Percentiles rank a stretch among this genome's conserved stretches.
phyloP scores from a whole-genome alignment of 1,139 yeast genomes.

The Wickerhamiella infanticola region DNA sequence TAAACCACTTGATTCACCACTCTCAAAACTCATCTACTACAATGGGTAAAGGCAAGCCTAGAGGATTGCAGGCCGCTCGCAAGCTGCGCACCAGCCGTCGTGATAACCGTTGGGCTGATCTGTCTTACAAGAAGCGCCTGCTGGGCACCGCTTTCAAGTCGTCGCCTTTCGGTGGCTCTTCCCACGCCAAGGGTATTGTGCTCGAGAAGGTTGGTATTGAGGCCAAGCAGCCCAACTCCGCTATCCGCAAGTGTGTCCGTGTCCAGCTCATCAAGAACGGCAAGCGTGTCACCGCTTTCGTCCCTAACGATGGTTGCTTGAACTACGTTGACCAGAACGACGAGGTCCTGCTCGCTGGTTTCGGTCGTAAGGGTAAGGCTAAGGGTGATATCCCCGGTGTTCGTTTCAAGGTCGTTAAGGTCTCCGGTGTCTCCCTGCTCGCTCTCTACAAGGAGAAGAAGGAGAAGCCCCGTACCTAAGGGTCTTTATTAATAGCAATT shows the following conservation, averaged over 20 bases:
- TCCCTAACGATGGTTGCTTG: slow-evolving; percentile 99
- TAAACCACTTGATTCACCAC: slow-evolving; percentile 2
- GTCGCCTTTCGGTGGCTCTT: slow-evolving; percentile 99
- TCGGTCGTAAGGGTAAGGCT: slow-evolving; percentile 99
- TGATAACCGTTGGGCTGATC: slow-evolving; percentile 99
- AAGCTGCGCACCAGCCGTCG: slow-evolving; percentile 99
- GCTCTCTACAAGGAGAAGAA: slow-evolving; percentile 99
- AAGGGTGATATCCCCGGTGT: slow-evolving; percentile 99
- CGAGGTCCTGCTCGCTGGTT: slow-evolving; percentile 98
- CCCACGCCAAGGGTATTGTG: slow-evolving; percentile 99
- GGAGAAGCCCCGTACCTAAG: slow-evolving; percentile 99
- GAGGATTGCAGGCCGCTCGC: slow-evolving; percentile 99
- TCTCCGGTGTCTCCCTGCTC: slow-evolving; percentile 98
- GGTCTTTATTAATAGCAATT: slow-evolving; percentile 1
- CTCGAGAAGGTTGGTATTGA: slow-evolving; percentile 99
- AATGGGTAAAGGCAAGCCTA: slow-evolving; percentile 91
- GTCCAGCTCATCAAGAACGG: slow-evolving; percentile 99
- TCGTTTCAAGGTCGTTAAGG: slow-evolving; percentile 99
- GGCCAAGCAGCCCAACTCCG: slow-evolving; percentile 99
- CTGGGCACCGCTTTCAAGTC: slow-evolving; percentile 99
- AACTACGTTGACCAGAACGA: slow-evolving; percentile 99
- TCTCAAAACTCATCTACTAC: slow-evolving; percentile 19
- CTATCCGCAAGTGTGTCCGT: slow-evolving; percentile 99
- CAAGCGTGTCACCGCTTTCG: slow-evolving; percentile 99
- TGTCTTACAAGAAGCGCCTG: slow-evolving; percentile 94